Evolutionary conservation across 1,139 yeast genomes (phyloP), one percentile per base, ranked within the genome.

Genomic region (Suhomyces kunorum): DNA sequence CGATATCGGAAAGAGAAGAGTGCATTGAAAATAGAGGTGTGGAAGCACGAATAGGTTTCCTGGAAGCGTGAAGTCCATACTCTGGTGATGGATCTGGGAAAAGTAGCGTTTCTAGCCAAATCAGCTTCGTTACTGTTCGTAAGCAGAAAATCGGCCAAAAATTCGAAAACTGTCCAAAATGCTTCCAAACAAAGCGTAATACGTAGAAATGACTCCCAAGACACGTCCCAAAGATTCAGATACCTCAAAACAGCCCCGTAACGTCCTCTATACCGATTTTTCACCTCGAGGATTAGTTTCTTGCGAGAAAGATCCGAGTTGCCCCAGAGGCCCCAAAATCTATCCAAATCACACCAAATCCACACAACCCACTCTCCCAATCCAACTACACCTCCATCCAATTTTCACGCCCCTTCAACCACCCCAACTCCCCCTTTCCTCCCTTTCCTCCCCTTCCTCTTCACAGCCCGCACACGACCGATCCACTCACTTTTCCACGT

Each of bases 401-500:
- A 5, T 18, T 6, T 18, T 8, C 8, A 18, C 8, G 8, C 20
- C 20, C 20, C 20, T 18, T 18, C 5, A 18, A n/a, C n/a, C n/a
- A n/a, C n/a, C 23, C 23, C 23, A 20, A 20, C 23, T 7, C 23
- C 23, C 26, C 26, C 9, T 11, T 11, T n/a, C 26, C 5, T n/a
- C 26, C n/a, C 11, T 23, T 6, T 5, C 6, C 6, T 23, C 6
- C 18, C 19, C 23, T 28, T 16, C 18, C 22, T 17, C 17, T n/a
- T 3, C 30, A 5, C 16, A 22, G 25, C 8, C 6, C n/a, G 39
- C 42, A 32, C 42, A 31, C 42, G 36, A 34, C 38, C 23, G 34
- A 32, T 29, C 41, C 26, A 19, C 34, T 28, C 38, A 34, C 28
- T 34, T 35, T 34, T 37, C 44, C 40, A 37, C 44, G 44, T 34